Evolutionary conservation across 2,329 filamentous ascomycete species (phyloP), one percentile per base, ranked within the genome.

Genomic region (Blumeria hordei): DNA sequence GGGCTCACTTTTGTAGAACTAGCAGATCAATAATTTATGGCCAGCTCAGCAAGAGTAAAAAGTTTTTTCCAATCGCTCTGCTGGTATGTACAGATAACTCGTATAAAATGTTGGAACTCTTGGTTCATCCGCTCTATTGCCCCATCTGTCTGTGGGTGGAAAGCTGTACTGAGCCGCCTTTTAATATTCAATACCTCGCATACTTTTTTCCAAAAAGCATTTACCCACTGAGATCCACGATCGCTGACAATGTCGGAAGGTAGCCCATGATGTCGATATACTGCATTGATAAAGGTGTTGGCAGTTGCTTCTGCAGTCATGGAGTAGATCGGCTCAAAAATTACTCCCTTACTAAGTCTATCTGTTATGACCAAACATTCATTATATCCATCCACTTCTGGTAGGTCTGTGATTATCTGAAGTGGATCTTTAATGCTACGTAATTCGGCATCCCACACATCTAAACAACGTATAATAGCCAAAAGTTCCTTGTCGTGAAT

Each of bases 81-180:
- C 14, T 49, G 14, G 45, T 58, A 52, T n/a, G 55, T 57, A 8
- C 55, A 35, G 53, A 57, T 57, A 12, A 12, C 44, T 34, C 33
- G 1, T 6, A 58, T 18, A n/a, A 57, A 58, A 3, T n/a, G 7
- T 37, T 57, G 28, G 2, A 58, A 6, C 35, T 41, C 54, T 12
- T 57, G 21, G 28, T 57, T 58, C 21, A 32, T 32, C 28, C 33
- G 35, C 37, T 52, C 49, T 37, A 32, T 36, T 36, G 28, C 33
- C 3, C 32, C 49, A 52, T 36, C 49, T 33, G 49, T 52, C 28
- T 52, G 6, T 18, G 49, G 49, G 36, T 52, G 49, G 49, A 36
- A 52, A 16, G 49, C 33, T 33, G 49, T 52, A 1, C 33, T 36
- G 11, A 52, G 33, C 9, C 49, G 9, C 37, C n/a, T 28, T 28